Evolutionary conservation across 768 basidiomycete genomes (phyloP), one percentile per base, ranked within the genome.

Genomic region (Rubroboletus pulcherrimus): DNA sequence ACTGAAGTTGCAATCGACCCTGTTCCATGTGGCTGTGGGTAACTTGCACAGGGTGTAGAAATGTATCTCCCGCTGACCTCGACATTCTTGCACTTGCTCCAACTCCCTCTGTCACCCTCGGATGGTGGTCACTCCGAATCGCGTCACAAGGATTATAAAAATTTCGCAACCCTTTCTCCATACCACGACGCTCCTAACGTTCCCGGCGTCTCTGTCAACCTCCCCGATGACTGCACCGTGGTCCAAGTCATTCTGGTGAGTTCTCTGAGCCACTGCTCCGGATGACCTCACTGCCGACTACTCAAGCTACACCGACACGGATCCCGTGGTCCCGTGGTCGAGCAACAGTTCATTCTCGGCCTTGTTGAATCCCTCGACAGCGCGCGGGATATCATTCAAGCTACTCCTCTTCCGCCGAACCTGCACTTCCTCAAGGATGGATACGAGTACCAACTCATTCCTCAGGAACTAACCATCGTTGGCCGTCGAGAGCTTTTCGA

Each of bases 281-380:
- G 7, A 31, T 56, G 53, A 49, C 49, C 1, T 56, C 7, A 30
- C 26, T 21, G 31, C 35, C 24, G 35, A 45, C 12, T 10, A 7
- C 15, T 19, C 49, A 51, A 77, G 77, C 69, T 78, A 66, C 74
- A 72, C 57, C 58, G 75, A 48, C 77, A 79, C 52, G 77, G 78
- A 10, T 72, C 71, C 48, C 74, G 75, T 49, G 72, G 66, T 54
- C 77, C 74, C 40, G 63, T 63, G 21, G 61, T 53, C n/a, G 70
- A 72, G 69, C 66, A 66, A 26, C 4, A 12, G 41, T 72, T 61
- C 59, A 68, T 75, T 49, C 63, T 68, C 8, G 66, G 67, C 44
- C 70, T 78, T 17, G 69, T 70, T 12, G 51, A 58, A 9, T 70
- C 71, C 40, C 71, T 78, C 24, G 64, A 62, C 30, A 56, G 54